Base-by-base conservation (phyloP, 225 moss, liverwort and hornwort species). In the Polytrichum commune region DNA sequence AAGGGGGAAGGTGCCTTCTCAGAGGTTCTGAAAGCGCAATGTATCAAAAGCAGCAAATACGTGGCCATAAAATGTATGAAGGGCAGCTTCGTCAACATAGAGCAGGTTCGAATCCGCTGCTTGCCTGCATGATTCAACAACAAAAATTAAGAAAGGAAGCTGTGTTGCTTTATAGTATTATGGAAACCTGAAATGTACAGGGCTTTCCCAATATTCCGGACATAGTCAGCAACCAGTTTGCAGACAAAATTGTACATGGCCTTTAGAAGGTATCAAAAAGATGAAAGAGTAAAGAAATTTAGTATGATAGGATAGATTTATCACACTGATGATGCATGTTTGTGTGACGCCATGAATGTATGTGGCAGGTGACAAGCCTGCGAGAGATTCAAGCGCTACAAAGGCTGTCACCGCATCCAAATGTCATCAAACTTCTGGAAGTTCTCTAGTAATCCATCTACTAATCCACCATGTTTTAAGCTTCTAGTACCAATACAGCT, bases 41-140 rank as follows among this genome's bases (percentile, higher is more conserved):
- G 95, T 75, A 86, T 86, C 77, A 89, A 32, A 79, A 88, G 83
- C 53, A 88, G 83, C 82, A 92, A 88, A 81, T 95, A 89, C 73
- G 90, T 95, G 26, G 91, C 91, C 26, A 89, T 92, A 77, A 89
- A 91, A 73, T 92, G 87, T 30, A 92, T 92, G 89, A 95, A 92
- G 81, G 80, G 88, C 77, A 92, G 62, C 63, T 95, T 88, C 89
- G 85, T 83, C 76, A 92, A 79, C 75, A 82, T 89, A 72, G 84
- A 95, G 69, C 83, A 95, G 79, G 89, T 93, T 13, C 3, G 55
- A 63, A 25, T 56, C 56, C 19, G 18, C 19, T 20, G 7, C 6
- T 32, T 32, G 32, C 32, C 32, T 32, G 32, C 32, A 32, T 32
- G 32, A 32, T 32, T 32, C 7, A 32, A 7, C 32, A 32, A 7